Evolutionary conservation across 2,329 filamentous ascomycete genomes (phyloP).

Genomic region (Myriosclerotinia scirpicola): DNA sequence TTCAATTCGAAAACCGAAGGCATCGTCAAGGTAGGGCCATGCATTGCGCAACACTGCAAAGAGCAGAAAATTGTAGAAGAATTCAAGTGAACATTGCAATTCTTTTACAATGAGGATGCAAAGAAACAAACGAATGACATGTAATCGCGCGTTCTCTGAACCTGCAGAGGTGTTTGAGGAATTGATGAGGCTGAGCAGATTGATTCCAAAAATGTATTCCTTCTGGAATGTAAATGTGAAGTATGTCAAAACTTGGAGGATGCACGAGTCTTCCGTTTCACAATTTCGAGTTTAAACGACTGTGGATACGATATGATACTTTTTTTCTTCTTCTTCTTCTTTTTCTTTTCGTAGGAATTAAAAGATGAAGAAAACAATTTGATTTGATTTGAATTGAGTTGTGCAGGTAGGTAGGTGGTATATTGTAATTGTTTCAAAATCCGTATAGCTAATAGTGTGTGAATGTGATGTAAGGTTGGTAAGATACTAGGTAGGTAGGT

Average conservation of each 20-base stretch:
- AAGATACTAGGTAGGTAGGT: too few relatives aligned
- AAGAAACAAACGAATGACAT: conserved; percentile 14
- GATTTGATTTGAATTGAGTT: neutral
- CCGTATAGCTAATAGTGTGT: neutral
- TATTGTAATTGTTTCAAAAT: too few relatives aligned
- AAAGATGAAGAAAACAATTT: neutral
- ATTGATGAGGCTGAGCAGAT: conserved; percentile 19
- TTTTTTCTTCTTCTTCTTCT: too few relatives aligned
- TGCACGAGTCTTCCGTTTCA: conserved; percentile 16
- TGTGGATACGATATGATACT: neutral
- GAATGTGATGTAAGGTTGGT: neutral
- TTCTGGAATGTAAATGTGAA: neutral
- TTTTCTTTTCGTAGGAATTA: neutral
- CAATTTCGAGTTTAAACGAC: conserved; percentile 20
- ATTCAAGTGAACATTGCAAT: conserved; percentile 24
- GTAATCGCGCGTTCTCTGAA: conserved; percentile 16
- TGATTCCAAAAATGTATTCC: neutral
- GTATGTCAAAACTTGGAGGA: neutral
- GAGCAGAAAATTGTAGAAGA: conserved; percentile 23
- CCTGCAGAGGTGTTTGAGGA: conserved; percentile 21
- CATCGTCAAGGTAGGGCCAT: conserved; percentile 39
- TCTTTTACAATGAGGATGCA: conserved; percentile 12
- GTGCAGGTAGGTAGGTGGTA: neutral
- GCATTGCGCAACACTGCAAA: conserved; percentile 34
- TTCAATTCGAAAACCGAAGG: conserved; percentile 36